phyloP scores from a whole-genome alignment of 495 filamentous ascomycete genomes.

The Thozetella sp. region DNA sequence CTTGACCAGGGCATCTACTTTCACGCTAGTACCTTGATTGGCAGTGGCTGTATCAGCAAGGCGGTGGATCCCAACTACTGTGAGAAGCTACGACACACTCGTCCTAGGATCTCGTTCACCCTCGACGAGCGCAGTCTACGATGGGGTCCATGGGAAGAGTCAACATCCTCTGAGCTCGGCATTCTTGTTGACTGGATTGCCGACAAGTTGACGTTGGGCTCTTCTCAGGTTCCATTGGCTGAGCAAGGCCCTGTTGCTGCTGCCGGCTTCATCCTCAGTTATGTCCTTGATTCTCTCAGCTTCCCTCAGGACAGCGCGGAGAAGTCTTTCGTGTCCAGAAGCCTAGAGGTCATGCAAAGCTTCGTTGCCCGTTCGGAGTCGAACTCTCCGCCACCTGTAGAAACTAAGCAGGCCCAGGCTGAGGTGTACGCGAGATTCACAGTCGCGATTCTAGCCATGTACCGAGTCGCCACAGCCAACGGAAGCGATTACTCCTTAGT shows the following conservation, averaged over 20 bases:
- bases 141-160: conserved; percentile 75
- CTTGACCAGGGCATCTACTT: conserved; percentile 72
- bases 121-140: conserved; percentile 52
- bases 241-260: conserved; percentile 19
- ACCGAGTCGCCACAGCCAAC: conserved; percentile 29
- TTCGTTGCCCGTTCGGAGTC: conserved; percentile 36
- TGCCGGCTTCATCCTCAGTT: conserved; percentile 39
- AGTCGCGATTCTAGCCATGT: conserved; percentile 19
- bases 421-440: conserved; percentile 14
- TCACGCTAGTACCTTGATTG: conserved; percentile 75
- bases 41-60: conserved; percentile 65
- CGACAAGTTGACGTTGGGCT: conserved; percentile 32
- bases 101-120: conserved; percentile 29
- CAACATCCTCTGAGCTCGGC: conserved; percentile 68
- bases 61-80: conserved; percentile 39
- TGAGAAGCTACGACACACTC: conserved; percentile 23
- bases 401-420: conserved; percentile 9
- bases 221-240: background rate
- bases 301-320: conserved; percentile 25
- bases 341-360: conserved; percentile 41
- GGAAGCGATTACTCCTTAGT: conserved; percentile 23
- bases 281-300: conserved; percentile 35
- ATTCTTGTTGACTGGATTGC: conserved; percentile 55
- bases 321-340: conserved; percentile 42
- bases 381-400: conserved; percentile 7